Percentiles rank a stretch among this genome's conserved stretches.
phyloP scores from a whole-genome alignment of 305 asterid genomes.

The Plantago lanceolata region DNA sequence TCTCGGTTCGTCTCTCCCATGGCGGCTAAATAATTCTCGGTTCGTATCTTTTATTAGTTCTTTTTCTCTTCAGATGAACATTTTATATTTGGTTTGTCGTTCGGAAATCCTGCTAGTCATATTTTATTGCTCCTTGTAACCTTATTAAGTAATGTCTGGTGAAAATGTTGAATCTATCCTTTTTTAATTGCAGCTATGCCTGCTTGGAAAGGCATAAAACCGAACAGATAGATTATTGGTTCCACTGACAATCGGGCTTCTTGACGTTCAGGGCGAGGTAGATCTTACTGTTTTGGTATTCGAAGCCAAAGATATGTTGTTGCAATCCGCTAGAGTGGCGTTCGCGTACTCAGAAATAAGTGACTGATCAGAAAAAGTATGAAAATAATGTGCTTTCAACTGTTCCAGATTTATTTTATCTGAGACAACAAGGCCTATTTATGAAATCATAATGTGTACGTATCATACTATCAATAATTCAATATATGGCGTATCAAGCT shows the following conservation, averaged over 20 bases:
- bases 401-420: no score
- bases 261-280: conserved; percentile 96
- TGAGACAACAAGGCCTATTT: no score
- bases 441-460: no score
- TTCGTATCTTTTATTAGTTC: no score
- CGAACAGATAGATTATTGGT: conserved; percentile 56
- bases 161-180: conserved; percentile 13
- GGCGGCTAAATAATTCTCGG: no score
- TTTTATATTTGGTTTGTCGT: background rate
- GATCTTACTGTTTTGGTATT: conserved; percentile 6
- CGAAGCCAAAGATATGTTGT: background rate
- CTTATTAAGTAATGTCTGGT: conserved; percentile 6
- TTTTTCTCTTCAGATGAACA: conserved; percentile 8
- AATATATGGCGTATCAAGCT: no score
- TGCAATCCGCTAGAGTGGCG: no score
- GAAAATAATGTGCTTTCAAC: no score
- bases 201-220: conserved; percentile 48
- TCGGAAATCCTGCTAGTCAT: background rate
- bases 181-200: conserved; percentile 49
- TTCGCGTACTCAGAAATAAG: no score
- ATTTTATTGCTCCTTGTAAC: background rate
- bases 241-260: conserved; percentile 71
- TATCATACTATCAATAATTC: no score
- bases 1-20: no score
- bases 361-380: no score